These are phyloP conservation scores for Trichoderma arundinaceum DNA, from an alignment of 2,329 filamentous ascomycete species.

Conservation along the genomic window DNA sequence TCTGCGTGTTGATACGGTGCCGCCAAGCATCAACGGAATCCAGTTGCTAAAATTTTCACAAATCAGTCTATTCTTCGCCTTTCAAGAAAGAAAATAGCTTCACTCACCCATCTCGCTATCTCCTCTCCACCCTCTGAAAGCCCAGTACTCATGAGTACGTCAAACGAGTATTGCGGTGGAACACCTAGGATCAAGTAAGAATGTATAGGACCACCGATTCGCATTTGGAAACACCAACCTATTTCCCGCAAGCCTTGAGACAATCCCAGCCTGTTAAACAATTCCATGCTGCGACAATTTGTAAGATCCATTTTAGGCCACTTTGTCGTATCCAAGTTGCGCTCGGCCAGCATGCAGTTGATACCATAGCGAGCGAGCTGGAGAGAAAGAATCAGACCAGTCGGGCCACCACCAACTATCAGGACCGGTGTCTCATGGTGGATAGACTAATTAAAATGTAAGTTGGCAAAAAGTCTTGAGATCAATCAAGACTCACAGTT, in stretches of 20 bases:
- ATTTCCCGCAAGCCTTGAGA: conserved; percentile 13
- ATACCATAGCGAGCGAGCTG: conserved; percentile 13
- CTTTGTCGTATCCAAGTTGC: conserved; percentile 24
- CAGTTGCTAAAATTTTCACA: background rate
- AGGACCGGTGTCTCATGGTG: conserved; percentile 12
- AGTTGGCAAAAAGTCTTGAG: background rate
- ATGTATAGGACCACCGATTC: too few relatives aligned
- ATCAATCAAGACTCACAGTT: background rate
- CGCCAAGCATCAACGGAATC: conserved; percentile 14
- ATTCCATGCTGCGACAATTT: conserved; percentile 22
- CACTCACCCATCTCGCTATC: conserved; percentile 16
- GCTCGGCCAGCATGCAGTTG: conserved; percentile 18
- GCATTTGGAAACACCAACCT: background rate
- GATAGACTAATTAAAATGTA: background rate
- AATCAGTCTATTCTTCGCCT: background rate
- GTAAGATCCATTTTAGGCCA: conserved; percentile 28
- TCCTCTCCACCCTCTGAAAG: conserved; percentile 4
- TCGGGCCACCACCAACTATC: conserved; percentile 12
- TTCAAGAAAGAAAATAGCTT: background rate
- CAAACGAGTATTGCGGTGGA: conserved; percentile 9
- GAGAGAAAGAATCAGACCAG: conserved; percentile 10
- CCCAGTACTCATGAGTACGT: background rate
- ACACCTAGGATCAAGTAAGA: background rate
- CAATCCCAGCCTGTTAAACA: conserved; percentile 11
- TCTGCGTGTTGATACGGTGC: conserved; percentile 8